A percentile compares a stretch with the other conserved stretches of the same genome.
phyloP scores from a whole-genome alignment of 2,329 filamentous ascomycete genomes.

The Aspergillus thermomutatus region DNA sequence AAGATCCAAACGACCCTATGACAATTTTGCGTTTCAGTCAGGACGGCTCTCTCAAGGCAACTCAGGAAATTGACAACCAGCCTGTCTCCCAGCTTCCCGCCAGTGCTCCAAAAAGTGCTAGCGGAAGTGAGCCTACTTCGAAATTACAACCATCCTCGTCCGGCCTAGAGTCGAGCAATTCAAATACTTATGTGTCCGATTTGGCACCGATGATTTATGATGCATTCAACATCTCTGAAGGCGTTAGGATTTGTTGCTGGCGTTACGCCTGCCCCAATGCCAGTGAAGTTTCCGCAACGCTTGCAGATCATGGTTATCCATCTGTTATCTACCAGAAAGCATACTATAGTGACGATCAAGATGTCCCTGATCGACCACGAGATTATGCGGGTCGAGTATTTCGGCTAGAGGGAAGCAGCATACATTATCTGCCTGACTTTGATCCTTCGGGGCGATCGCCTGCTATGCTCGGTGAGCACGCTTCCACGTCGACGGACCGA shows the following conservation, averaged over 20 bases:
- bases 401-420: slow-evolving; percentile 67
- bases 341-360: slow-evolving; percentile 77
- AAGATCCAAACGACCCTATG: slow-evolving; percentile 65
- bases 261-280: slow-evolving; percentile 22
- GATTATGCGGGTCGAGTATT: slow-evolving; percentile 91
- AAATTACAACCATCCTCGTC: slow-evolving; percentile 20
- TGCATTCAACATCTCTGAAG: slow-evolving; percentile 27
- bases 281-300: slow-evolving; percentile 53
- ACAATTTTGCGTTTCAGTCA: slow-evolving; percentile 67
- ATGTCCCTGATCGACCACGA: slow-evolving; percentile 71
- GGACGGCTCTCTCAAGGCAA: slow-evolving; percentile 52
- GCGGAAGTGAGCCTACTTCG: slow-evolving; percentile 11
- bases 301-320: slow-evolving; percentile 57
- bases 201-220: slow-evolving; percentile 21
- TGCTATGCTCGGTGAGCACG: slow-evolving; percentile 55
- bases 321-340: slow-evolving; percentile 78
- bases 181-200: slow-evolving; percentile 18
- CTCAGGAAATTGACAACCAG: slow-evolving; percentile 13
- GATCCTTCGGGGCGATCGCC: slow-evolving; percentile 59
- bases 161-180: slow-evolving; percentile 1
- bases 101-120: slow-evolving; percentile 4
- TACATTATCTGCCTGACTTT: slow-evolving; percentile 79
- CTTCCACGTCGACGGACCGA: slow-evolving; percentile 49
- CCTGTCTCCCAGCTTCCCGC: slow-evolving; percentile 5
- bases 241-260: slow-evolving; percentile 23